A percentile compares a stretch with the other conserved stretches of the same genome.
These are phyloP conservation scores for Myriosclerotinia scirpicola DNA, from an alignment of 2,329 filamentous ascomycete genomes.

Conservation along the genomic window DNA sequence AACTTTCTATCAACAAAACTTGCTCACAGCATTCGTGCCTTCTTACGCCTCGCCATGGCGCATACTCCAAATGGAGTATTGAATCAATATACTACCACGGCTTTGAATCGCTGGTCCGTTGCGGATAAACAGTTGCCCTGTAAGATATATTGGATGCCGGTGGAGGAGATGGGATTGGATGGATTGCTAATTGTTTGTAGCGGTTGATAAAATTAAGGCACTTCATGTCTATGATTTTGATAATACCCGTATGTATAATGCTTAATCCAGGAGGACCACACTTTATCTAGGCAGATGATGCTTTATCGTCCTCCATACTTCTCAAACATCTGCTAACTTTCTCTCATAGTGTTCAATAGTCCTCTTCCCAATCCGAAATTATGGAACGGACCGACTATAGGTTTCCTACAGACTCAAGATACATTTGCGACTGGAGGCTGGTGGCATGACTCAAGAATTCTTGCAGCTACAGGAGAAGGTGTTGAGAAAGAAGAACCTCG, in stretches of 20 bases:
- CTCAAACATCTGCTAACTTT: background rate
- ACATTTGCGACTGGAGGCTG: slow-evolving; percentile 82
- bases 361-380: slow-evolving; percentile 85
- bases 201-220: slow-evolving; percentile 67
- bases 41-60: slow-evolving; percentile 26
- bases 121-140: slow-evolving; percentile 69
- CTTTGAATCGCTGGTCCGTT: slow-evolving; percentile 82
- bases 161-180: background rate
- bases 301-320: background rate
- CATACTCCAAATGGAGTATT: slow-evolving; percentile 27
- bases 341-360: slow-evolving; percentile 73
- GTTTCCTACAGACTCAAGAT: slow-evolving; percentile 72
- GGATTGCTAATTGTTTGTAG: slow-evolving; percentile 41
- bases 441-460: slow-evolving; percentile 92
- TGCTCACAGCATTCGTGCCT: slow-evolving; percentile 25
- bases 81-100: slow-evolving; percentile 60
- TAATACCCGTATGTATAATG: slow-evolving; percentile 71
- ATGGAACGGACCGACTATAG: slow-evolving; percentile 79
- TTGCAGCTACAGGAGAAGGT: slow-evolving; percentile 83
- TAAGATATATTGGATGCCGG: slow-evolving; percentile 39
- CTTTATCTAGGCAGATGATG: no score
- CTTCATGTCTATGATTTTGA: slow-evolving; percentile 98
- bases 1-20: background rate
- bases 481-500: slow-evolving; percentile 76
- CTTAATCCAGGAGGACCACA: background rate